Percentiles rank a stretch among this genome's conserved stretches.
These are phyloP conservation scores for Aspergillus cristatus DNA, from an alignment of 495 filamentous ascomycete species.

Conservation along the genomic window DNA sequence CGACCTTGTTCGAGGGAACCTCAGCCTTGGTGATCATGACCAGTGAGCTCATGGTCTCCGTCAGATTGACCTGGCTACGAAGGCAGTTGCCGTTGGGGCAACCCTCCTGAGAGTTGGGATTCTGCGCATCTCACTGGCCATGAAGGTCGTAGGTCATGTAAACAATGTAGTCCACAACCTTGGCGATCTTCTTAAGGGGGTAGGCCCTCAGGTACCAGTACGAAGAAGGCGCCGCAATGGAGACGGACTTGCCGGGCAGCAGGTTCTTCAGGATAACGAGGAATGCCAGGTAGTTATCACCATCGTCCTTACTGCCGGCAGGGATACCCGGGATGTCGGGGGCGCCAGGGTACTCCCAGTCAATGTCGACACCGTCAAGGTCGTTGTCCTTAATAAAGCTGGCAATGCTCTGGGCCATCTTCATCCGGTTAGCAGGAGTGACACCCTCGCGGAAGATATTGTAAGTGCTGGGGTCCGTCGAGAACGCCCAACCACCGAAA, in stretches of 20 bases:
- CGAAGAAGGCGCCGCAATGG: slow-evolving; percentile 11
- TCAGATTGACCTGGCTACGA: slow-evolving; percentile 32
- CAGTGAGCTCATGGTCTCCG: slow-evolving; percentile 31
- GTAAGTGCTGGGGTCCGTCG: slow-evolving; percentile 23
- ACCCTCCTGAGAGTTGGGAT: slow-evolving; percentile 10
- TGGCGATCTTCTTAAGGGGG: slow-evolving; percentile 14
- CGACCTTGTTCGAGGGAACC: slow-evolving; percentile 27
- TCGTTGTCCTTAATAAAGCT: slow-evolving; percentile 21
- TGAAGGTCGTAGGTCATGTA: slow-evolving; percentile 30
- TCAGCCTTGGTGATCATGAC: slow-evolving; percentile 45
- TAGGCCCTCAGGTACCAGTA: slow-evolving; percentile 20
- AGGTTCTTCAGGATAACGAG: slow-evolving; percentile 14
- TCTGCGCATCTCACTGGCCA: slow-evolving; percentile 12
- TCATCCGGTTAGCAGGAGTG: slow-evolving; percentile 21
- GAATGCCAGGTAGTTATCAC: slow-evolving; percentile 21
- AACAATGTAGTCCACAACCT: slow-evolving; percentile 22
- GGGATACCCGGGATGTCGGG: slow-evolving; percentile 33
- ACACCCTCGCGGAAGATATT: slow-evolving; percentile 30
- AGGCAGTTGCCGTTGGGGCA: slow-evolving; percentile 32
- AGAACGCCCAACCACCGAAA: slow-evolving; percentile 42
- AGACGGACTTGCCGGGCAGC: slow-evolving; percentile 3
- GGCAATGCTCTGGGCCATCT: slow-evolving; percentile 24
- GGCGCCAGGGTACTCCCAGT: slow-evolving; percentile 33
- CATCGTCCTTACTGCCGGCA: slow-evolving; percentile 13
- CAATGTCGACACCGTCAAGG: slow-evolving; percentile 33